phyloP scores from a whole-genome alignment of 257 asterid species.

The Phtheirospermum japonicum region DNA sequence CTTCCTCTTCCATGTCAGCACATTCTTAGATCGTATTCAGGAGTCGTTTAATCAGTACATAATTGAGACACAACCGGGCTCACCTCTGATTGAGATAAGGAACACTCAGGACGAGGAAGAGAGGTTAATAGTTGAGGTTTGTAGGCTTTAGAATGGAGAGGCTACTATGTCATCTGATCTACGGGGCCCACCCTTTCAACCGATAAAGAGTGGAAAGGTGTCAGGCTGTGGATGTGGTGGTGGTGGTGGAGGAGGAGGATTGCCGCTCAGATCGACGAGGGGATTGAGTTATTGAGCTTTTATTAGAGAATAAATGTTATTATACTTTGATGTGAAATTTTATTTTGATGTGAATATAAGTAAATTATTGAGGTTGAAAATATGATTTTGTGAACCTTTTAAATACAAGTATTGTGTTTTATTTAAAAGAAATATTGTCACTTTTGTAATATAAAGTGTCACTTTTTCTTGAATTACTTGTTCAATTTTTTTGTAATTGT shows the following conservation, averaged over 20 bases:
- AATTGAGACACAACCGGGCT: conserved; percentile 79
- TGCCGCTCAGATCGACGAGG: conserved; percentile 51
- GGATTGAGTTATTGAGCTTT: conserved; percentile 49
- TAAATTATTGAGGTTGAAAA: no score
- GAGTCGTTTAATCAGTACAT: conserved; percentile 85
- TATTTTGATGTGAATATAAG: no score
- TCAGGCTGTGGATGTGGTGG: no score
- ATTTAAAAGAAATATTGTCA: no score
- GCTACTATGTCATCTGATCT: conserved; percentile 73
- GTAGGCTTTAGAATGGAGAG: conserved; percentile 74
- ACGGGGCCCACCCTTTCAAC: conserved; percentile 32
- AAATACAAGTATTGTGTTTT: no score
- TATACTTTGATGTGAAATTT: no score
- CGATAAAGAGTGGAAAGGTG: conserved; percentile 36
- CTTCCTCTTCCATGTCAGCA: conserved; percentile 96
- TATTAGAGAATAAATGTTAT: no score
- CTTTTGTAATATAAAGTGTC: no score
- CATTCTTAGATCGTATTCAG: conserved; percentile 88
- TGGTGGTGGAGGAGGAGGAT: conserved; percentile 38
- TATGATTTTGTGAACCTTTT: no score
- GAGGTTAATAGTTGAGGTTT: conserved; percentile 57
- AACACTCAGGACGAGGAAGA: conserved; percentile 63
- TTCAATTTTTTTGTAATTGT: no score
- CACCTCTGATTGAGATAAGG: conserved; percentile 57
- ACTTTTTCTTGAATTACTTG: no score